These are phyloP conservation scores for Psilocybe mexicana DNA, from an alignment of 1,284 basidiomycete genomes.

Conservation along the genomic window DNA sequence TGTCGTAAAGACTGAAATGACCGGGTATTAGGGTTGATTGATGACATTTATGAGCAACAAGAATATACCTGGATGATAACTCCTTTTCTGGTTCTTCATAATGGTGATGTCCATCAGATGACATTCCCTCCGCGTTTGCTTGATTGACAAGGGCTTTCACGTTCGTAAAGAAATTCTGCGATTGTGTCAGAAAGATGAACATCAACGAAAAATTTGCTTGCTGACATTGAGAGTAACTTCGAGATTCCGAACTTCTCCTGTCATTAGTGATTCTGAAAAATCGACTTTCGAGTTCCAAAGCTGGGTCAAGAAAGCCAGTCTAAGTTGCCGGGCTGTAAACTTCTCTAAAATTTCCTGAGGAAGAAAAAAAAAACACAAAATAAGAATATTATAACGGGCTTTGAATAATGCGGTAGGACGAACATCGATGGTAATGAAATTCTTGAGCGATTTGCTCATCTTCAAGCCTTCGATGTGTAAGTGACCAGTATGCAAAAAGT, in stretches of 20 bases:
- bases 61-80: slow-evolving; percentile 59
- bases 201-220: slow-evolving; percentile 8
- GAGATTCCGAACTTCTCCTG: slow-evolving; percentile 85
- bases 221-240: slow-evolving; percentile 88
- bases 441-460: slow-evolving; percentile 99
- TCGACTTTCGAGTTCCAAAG: slow-evolving; percentile 94
- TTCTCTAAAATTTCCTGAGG: slow-evolving; percentile 85
- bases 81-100: slow-evolving; percentile 68
- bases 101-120: slow-evolving; percentile 61
- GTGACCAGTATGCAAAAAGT: slow-evolving; percentile 98
- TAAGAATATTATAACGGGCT: background rate
- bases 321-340: slow-evolving; percentile 87
- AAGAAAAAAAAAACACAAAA: slow-evolving; percentile 9
- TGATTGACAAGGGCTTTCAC: slow-evolving; percentile 80
- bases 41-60: slow-evolving; percentile 9
- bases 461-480: slow-evolving; percentile 98
- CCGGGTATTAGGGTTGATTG: slow-evolving; percentile 17
- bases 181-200: slow-evolving; percentile 6
- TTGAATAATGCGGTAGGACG: slow-evolving; percentile 28
- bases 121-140: slow-evolving; percentile 45
- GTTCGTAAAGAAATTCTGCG: slow-evolving; percentile 91
- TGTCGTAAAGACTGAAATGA: slow-evolving; percentile 63
- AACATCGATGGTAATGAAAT: slow-evolving; percentile 98
- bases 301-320: slow-evolving; percentile 93
- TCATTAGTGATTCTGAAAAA: slow-evolving; percentile 89